A percentile compares a stretch with the other conserved stretches of the same genome.
Evolutionary conservation across 139 green algal species (phyloP).

Genomic region (Asterochloris sp.): DNA sequence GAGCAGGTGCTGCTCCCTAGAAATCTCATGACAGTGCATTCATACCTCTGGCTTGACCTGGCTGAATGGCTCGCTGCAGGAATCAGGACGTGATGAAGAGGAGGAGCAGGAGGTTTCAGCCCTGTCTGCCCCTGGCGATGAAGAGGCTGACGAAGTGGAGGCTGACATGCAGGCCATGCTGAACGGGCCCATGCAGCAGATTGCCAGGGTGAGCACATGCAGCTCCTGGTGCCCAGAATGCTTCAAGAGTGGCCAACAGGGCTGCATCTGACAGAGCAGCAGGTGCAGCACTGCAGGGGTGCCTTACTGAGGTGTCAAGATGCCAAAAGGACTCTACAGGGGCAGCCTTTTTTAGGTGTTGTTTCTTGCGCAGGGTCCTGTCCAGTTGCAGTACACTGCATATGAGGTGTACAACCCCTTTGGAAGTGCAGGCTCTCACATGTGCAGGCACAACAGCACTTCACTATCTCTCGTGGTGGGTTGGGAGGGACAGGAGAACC

Average conservation of each 20-base stretch:
- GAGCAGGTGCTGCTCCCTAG: too few species aligned
- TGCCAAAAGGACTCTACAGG: not conserved
- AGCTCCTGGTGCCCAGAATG: not conserved
- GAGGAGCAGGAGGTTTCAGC: constrained; percentile 16
- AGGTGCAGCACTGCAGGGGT: not conserved
- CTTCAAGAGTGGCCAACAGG: not conserved
- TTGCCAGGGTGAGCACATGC: not conserved
- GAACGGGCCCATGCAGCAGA: constrained; percentile 3
- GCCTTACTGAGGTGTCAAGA: not conserved
- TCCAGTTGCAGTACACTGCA: too few species aligned
- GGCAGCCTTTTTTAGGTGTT: too few species aligned
- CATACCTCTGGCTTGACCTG: too few species aligned
- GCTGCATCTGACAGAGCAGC: too few species aligned
- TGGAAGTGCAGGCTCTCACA: too few species aligned
- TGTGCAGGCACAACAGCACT: too few species aligned
- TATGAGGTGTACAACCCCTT: too few species aligned
- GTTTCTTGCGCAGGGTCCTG: too few species aligned
- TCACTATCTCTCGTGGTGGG: too few species aligned
- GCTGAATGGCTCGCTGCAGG: not conserved
- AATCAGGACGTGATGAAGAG: constrained; percentile 15
- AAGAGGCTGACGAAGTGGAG: constrained; percentile 23
- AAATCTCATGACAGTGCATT: too few species aligned
- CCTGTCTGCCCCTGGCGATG: constrained; percentile 20
- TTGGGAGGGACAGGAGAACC: too few species aligned
- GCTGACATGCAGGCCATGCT: constrained; percentile 21